Evolutionary conservation across 768 basidiomycete genomes (phyloP).

Genomic region (Lenzites betulinus): DNA sequence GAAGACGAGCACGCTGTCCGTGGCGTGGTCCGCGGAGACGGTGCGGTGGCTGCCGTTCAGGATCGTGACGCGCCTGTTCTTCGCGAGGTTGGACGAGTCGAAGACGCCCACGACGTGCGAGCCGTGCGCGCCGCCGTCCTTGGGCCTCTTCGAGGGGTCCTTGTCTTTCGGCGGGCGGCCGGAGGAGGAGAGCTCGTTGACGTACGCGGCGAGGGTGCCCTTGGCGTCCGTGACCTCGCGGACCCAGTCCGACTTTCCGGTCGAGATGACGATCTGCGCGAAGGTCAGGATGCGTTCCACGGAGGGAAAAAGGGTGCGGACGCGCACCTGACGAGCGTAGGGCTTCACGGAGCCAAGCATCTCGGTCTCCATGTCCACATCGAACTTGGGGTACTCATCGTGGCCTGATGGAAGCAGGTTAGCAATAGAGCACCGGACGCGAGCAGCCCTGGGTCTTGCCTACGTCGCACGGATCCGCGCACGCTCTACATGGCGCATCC

Average conservation of each 20-base stretch:
- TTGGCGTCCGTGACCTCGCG: conserved; percentile 72
- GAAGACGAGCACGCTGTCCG: conserved; percentile 83
- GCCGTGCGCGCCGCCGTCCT: conserved; percentile 1
- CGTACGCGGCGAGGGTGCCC: conserved; percentile 68
- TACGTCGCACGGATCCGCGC: conserved; percentile 76
- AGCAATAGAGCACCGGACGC: background rate
- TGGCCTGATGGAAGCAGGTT: conserved; percentile 50
- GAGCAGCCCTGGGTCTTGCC: conserved; percentile 39
- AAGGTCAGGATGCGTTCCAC: background rate
- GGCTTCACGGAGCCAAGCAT: conserved; percentile 88
- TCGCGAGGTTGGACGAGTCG: conserved; percentile 48
- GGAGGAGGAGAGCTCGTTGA: conserved; percentile 30
- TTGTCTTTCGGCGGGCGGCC: conserved; percentile 14
- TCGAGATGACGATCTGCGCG: conserved; percentile 82
- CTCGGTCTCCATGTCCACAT: conserved; percentile 75
- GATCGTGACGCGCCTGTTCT: conserved; percentile 55
- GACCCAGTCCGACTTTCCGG: conserved; percentile 89
- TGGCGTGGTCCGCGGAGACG: conserved; percentile 60
- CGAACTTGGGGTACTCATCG: conserved; percentile 76
- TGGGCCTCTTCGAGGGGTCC: conserved; percentile 8
- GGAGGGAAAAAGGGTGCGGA: background rate
- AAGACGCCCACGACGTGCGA: conserved; percentile 56
- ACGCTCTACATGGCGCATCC: conserved; percentile 67
- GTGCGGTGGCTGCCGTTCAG: conserved; percentile 84
- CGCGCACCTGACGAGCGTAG: conserved; percentile 76